These are phyloP conservation scores for Plasmodium reichenowi DNA, from an alignment of 169 alveolate genomes.

Conservation along the genomic window DNA sequence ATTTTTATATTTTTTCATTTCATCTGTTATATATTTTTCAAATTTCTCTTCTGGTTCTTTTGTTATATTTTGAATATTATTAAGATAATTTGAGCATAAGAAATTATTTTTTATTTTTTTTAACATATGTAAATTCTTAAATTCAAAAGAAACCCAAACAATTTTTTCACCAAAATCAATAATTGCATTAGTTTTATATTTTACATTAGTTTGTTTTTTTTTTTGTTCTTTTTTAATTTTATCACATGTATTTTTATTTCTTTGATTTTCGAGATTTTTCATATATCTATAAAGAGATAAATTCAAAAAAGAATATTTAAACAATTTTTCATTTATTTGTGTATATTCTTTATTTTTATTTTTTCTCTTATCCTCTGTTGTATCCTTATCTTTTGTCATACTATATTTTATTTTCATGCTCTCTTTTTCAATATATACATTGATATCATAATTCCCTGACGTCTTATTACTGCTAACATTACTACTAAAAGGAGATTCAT, in stretches of 20 bases:
- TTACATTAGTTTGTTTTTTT: conserved; percentile 3
- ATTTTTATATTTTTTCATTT: conserved; percentile 62
- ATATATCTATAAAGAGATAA: conserved; percentile 21
- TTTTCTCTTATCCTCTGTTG: background rate
- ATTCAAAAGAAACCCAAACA: conserved; percentile 73
- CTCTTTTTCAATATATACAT: conserved; percentile 44
- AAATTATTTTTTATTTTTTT: conserved; percentile 21
- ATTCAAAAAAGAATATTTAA: background rate
- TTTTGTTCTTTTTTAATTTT: background rate
- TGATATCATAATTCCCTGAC: conserved; percentile 7
- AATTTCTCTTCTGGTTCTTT: conserved; percentile 23
- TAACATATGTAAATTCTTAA: conserved; percentile 28
- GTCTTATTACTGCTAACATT: background rate
- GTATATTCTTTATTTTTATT: background rate
- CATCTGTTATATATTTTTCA: conserved; percentile 28
- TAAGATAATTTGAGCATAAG: conserved; percentile 1
- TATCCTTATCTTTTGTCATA: background rate
- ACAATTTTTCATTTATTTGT: background rate
- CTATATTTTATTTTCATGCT: background rate
- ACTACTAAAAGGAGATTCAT: background rate
- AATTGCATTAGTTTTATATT: conserved; percentile 66
- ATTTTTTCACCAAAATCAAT: conserved; percentile 56
- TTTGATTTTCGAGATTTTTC: conserved; percentile 15
- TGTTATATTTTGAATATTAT: background rate
- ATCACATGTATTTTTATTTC: background rate